phyloP scores from a whole-genome alignment of 2,329 filamentous ascomycete genomes.

The Colletotrichum simmondsii region DNA sequence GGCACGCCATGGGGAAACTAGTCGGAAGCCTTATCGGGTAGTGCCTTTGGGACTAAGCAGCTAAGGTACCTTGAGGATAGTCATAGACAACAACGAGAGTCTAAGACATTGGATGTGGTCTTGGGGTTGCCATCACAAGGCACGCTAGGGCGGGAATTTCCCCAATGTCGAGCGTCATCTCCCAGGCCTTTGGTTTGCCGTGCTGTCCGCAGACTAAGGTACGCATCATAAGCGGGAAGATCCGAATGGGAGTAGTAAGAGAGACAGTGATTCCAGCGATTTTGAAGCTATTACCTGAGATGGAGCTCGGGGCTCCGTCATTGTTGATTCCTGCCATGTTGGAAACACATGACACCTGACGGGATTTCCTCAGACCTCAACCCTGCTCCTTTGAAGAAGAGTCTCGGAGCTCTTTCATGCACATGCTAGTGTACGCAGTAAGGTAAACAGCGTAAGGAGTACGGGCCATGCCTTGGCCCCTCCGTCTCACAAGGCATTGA shows the following conservation, averaged over 20 bases:
- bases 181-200: neutral
- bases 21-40: neutral
- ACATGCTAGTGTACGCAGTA: neutral
- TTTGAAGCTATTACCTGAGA: neutral
- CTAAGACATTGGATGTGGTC: neutral
- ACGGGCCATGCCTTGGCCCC: no score
- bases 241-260: neutral
- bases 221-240: neutral
- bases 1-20: neutral
- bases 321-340: neutral
- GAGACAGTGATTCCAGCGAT: neutral
- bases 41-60: neutral
- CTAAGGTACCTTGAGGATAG: neutral
- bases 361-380: neutral
- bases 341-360: neutral
- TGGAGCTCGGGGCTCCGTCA: neutral
- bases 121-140: conserved; percentile 17
- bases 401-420: conserved; percentile 12
- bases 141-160: conserved; percentile 20
- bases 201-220: neutral
- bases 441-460: no score
- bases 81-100: neutral
- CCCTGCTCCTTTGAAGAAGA: neutral
- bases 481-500: neutral
- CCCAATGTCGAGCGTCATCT: neutral